Conservation (phyloP, 345 rosid species). For the Hypericum perforatum region DNA sequence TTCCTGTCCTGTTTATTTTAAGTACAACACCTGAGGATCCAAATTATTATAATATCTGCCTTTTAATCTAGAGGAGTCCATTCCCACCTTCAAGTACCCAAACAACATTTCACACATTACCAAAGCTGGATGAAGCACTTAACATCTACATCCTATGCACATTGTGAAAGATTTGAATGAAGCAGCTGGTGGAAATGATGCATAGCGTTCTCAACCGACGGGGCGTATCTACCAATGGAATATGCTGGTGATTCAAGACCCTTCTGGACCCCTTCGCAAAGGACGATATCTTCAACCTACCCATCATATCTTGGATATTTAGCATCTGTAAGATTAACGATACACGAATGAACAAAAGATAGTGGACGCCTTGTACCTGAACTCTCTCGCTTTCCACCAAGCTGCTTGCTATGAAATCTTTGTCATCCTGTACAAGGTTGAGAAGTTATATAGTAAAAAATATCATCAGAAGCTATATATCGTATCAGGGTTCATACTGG, state of each 20-base stretch:
- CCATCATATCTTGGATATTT: not conserved
- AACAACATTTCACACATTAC: too few species aligned
- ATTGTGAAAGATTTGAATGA: conserved; percentile 27
- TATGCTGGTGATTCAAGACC: conserved; percentile 72
- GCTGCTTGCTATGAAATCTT: conserved; percentile 50
- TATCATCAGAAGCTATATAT: not conserved
- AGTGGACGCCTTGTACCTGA: conserved; percentile 33
- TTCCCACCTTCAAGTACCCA: too few species aligned
- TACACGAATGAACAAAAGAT: not conserved
- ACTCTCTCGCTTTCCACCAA: conserved; percentile 62
- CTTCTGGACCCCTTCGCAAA: conserved; percentile 74
- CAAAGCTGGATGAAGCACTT: too few species aligned
- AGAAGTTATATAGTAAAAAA: not conserved
- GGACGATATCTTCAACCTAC: conserved; percentile 63
- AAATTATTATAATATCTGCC: too few species aligned
- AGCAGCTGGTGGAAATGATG: conserved; percentile 62
- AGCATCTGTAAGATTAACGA: not conserved
- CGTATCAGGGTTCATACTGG: too few species aligned
- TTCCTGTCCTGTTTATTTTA: too few species aligned
- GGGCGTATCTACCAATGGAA: conserved; percentile 56
- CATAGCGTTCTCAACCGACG: conserved; percentile 60
- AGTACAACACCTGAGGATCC: too few species aligned
- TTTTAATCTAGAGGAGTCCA: too few species aligned
- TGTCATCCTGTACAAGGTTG: conserved; percentile 45
- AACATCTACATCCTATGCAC: not conserved